Evolutionary conservation across 805 yeast genomes (phyloP).

Genomic region (Yarrowia alimentaria): DNA sequence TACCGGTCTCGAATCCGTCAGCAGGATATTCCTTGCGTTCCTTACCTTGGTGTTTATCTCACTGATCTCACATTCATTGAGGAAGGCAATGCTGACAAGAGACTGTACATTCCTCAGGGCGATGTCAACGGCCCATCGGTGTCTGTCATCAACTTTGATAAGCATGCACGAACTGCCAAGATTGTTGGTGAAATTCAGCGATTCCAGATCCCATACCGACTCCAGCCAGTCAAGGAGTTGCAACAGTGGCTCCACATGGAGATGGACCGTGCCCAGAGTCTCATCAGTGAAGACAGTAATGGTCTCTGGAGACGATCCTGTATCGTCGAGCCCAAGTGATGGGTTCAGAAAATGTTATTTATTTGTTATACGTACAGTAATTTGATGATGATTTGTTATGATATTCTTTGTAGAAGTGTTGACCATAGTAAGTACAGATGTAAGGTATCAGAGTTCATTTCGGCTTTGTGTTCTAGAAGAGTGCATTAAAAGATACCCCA

Average conservation of each 20-base stretch:
- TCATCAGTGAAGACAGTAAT: slow-evolving; percentile 36
- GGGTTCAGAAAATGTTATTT: slow-evolving; percentile 15
- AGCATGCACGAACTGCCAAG: slow-evolving; percentile 37
- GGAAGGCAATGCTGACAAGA: slow-evolving; percentile 40
- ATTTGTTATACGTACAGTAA: slow-evolving; percentile 4
- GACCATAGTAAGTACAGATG: too few species aligned
- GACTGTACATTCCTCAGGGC: slow-evolving; percentile 29
- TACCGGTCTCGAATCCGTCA: slow-evolving; percentile 38
- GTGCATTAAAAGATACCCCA: too few species aligned
- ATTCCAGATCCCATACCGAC: slow-evolving; percentile 36
- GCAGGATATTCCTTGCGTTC: slow-evolving; percentile 37
- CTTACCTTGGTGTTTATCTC: slow-evolving; percentile 41
- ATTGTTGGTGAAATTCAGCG: slow-evolving; percentile 40
- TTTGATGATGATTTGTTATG: slow-evolving; percentile 10
- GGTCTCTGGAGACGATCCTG: slow-evolving; percentile 42
- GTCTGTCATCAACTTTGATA: slow-evolving; percentile 40
- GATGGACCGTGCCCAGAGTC: slow-evolving; percentile 38
- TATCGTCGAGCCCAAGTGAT: slow-evolving; percentile 39
- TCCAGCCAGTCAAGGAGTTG: slow-evolving; percentile 32
- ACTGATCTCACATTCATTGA: slow-evolving; percentile 42
- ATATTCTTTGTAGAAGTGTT: too few species aligned
- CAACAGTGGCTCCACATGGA: slow-evolving; percentile 41
- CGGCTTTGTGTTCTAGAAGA: too few species aligned
- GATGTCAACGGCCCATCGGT: slow-evolving; percentile 28
- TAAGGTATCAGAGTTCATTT: too few species aligned